Base-by-base conservation (phyloP, 2,329 filamentous ascomycete species). In the Dactylonectria estremocensis region DNA sequence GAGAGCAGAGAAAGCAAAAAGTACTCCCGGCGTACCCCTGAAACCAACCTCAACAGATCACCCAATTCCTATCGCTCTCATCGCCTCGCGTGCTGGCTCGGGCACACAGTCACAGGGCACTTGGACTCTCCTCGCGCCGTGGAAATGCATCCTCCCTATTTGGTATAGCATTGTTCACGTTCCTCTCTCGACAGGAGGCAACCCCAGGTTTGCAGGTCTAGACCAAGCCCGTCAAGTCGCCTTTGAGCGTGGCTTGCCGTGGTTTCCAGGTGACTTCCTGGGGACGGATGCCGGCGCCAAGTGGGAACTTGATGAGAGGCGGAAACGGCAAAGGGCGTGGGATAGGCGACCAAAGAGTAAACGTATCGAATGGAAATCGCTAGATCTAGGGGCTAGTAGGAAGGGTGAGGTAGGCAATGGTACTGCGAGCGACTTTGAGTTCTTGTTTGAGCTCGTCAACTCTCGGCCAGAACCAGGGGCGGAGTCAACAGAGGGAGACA, bases 121-220 rank as follows among this genome's bases (percentile, higher is more conserved):
- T 0, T 98, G 95, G 94, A 96, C 91, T 0, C 79, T 98, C 1
- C 85, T 98, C 24, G 87, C 96, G 3, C 96, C 96, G 0, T 98
- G 95, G 94, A 95, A 93, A 77, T 97, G 93, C 74, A 92, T 98
- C 40, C 85, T 90, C 40, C 90, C 94, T 0, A 85, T 98, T 35
- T 99, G 96, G 96, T 92, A 95, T 74, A 91, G 90, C 53, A 82
- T 98, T 14, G 92, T 97, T 82, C 94, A 94, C 77, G 94, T 91
- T 67, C 93, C 94, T 0, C 85, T 97, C 1, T 92, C 91, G 0
- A 92, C 91, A 1, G 95, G 95, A 8, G 91, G 92, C 0, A 97
- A 94, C 67, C 92, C 94, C 1, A 87, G 92, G 24, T 94, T 97
- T 72, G 95, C 93, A 1, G 95, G 96, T 0, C 76, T 98, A 35